Percentiles rank a stretch among this genome's conserved stretches.
Conservation (phyloP, 148 eudicot species). For the Pouteria glomerata region DNA sequence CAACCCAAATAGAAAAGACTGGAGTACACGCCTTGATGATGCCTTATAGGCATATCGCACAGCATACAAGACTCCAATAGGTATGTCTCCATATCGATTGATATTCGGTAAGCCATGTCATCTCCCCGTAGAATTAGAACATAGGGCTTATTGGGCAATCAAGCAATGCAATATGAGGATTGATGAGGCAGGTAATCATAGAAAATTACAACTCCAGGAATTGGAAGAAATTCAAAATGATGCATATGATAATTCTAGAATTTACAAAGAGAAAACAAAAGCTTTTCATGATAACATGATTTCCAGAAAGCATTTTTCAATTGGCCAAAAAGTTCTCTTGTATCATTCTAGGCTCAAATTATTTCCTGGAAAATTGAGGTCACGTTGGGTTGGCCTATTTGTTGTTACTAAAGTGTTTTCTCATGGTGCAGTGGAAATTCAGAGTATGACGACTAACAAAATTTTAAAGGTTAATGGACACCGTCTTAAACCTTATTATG, state of each 20-base stretch:
- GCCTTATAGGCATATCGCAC: no score
- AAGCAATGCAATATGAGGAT: no score
- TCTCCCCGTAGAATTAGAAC: no score
- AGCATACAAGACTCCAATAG: no score
- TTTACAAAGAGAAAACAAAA: not conserved
- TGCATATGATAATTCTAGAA: not conserved
- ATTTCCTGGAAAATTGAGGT: not conserved
- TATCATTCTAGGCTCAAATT: not conserved
- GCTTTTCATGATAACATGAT: not conserved
- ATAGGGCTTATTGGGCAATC: no score
- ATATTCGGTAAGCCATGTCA: no score
- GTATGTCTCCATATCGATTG: no score
- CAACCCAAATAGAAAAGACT: no score
- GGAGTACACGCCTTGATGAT: no score
- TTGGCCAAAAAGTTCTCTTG: no score
- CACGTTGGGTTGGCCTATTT: not conserved
- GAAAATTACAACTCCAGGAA: not conserved
- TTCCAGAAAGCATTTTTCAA: not conserved
- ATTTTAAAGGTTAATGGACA: no score
- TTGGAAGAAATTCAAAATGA: not conserved
- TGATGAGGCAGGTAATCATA: no score
- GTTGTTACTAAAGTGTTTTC: not conserved
- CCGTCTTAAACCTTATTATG: not conserved
- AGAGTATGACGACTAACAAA: not conserved
- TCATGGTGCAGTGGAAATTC: not conserved